Conservation (phyloP, 306 rosid genomes). For the Castanea crenata region DNA sequence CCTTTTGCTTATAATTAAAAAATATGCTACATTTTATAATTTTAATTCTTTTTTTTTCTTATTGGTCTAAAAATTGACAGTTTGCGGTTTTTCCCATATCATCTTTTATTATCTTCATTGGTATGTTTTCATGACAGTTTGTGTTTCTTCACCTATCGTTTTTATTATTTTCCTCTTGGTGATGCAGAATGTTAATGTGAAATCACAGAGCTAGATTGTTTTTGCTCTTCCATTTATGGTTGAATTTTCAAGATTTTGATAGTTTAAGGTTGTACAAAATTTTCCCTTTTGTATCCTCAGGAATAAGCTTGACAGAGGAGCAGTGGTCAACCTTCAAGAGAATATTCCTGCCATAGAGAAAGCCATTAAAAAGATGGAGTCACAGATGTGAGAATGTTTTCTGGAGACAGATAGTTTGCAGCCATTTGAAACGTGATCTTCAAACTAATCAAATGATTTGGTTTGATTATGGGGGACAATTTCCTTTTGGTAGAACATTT, state of each 20-base stretch:
- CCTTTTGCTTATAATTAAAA: too few species aligned
- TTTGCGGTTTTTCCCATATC: not conserved
- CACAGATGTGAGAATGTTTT: slow-evolving; percentile 30
- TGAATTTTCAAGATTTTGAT: not conserved
- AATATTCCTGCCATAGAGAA: slow-evolving; percentile 75
- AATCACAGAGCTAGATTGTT: not conserved
- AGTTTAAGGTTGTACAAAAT: not conserved
- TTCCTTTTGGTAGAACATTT: slow-evolving; percentile 23
- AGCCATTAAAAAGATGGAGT: slow-evolving; percentile 70
- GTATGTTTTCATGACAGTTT: too few species aligned
- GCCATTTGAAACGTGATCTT: slow-evolving; percentile 17
- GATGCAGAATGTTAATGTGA: not conserved
- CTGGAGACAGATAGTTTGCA: slow-evolving; percentile 16
- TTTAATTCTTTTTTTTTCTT: too few species aligned
- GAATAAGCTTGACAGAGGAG: slow-evolving; percentile 90
- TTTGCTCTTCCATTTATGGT: not conserved
- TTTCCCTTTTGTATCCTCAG: slow-evolving; percentile 41
- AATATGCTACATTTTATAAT: too few species aligned
- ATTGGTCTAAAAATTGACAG: too few species aligned
- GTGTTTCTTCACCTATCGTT: too few species aligned
- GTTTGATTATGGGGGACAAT: slow-evolving; percentile 13
- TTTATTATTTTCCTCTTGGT: not conserved
- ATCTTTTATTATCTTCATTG: not conserved
- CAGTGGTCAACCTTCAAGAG: slow-evolving; percentile 76
- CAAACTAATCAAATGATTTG: not conserved